phyloP scores from a whole-genome alignment of 2,329 filamentous ascomycete species.

The Xylaria multiplex region DNA sequence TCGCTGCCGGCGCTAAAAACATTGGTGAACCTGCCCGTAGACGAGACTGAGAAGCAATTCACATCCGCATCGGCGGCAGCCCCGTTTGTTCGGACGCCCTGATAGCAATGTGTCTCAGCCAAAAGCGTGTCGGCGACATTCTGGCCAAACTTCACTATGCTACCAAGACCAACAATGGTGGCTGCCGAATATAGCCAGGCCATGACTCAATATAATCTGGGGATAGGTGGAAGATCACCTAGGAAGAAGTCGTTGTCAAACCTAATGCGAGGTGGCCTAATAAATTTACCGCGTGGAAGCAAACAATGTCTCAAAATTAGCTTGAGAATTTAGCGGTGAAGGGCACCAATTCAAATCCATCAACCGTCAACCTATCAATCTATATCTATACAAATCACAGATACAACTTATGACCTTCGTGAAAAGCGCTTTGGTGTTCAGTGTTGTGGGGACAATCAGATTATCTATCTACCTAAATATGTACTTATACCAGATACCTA shows the following conservation, averaged over 20 bases:
- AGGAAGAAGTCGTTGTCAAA: not conserved
- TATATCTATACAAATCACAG: not conserved
- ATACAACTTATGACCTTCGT: not conserved
- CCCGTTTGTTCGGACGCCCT: slow-evolving; percentile 56
- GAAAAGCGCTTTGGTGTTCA: not conserved
- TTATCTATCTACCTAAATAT: too few relatives aligned
- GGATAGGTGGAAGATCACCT: not conserved
- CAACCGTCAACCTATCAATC: not conserved
- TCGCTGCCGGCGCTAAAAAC: slow-evolving; percentile 55
- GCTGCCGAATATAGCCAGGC: slow-evolving; percentile 37
- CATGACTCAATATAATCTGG: slow-evolving; percentile 15
- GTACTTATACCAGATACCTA: too few relatives aligned
- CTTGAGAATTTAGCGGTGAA: not conserved
- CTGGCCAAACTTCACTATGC: slow-evolving; percentile 41
- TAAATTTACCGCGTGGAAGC: not conserved
- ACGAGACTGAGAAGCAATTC: slow-evolving; percentile 65
- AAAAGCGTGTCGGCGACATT: slow-evolving; percentile 40
- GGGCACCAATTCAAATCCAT: not conserved
- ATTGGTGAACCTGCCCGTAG: slow-evolving; percentile 60
- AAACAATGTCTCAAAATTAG: not conserved
- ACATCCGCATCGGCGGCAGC: slow-evolving; percentile 50
- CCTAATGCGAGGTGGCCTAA: not conserved
- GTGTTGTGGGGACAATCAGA: not conserved
- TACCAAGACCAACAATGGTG: slow-evolving; percentile 42
- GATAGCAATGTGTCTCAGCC: slow-evolving; percentile 55